Base-by-base conservation (phyloP, 495 filamentous ascomycete genomes). In the Aspergillus affinis region DNA sequence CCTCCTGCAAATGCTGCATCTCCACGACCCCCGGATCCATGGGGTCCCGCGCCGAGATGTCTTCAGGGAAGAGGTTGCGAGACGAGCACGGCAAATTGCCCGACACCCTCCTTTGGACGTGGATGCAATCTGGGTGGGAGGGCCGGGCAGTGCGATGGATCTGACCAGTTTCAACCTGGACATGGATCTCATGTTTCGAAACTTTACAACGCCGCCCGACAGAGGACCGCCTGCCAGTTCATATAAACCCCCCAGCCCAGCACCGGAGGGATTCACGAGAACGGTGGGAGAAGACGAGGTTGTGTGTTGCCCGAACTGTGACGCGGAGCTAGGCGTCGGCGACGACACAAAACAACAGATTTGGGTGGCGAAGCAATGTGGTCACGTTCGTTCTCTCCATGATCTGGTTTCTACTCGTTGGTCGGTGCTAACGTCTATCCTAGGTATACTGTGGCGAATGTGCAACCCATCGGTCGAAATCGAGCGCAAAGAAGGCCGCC, bases 381-480 rank as follows among this genome's bases (percentile, higher is more conserved):
- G 90, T 56, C 90, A 93, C 80, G 90, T 92, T 78, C 61, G 88
- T 78, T 61, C 52, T 30, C 4, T 17, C 44, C 1, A 26, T 18
- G 15, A 30, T 1, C 30, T 23, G 5, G 2, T 30, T 49, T 15
- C 46, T 48, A 58, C 41, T 27, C 20, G 13, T 30, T 41, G 32
- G 51, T 53, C 36, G 15, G 13, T 41, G 46, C 50, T 65, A 59
- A 67, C 27, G 20, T 29, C 41, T 6, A 4, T 23, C 48, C 21
- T 59, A 90, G 88, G 87, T 88, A 5, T 91, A 90, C 65, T 91
- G 88, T 68, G 88, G 88, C 47, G 80, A 82, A 58, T 91, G 88
- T 63, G 79, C 81, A 17, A 78, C 77, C 41, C 75, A 85, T 48
- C 80, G 87, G 6, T 73, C 70, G 6, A 32, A 71, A 7, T 65